phyloP scores from a whole-genome alignment of 257 asterid genomes.

The Rubia yunnanensis region DNA sequence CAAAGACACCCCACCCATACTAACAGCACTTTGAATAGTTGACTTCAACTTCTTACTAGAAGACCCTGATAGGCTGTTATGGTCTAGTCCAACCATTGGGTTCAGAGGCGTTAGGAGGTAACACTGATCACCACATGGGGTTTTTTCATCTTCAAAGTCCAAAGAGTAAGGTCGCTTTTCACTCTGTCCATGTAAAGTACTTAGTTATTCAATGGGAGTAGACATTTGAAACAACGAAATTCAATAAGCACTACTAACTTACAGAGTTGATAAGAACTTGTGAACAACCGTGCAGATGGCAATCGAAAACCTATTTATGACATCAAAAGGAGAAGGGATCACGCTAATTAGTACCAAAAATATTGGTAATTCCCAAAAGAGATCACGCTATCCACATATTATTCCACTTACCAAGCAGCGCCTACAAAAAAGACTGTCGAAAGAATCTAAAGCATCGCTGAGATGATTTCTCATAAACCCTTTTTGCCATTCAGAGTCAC shows the following conservation, averaged over 20 bases:
- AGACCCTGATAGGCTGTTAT: slow-evolving; percentile 29
- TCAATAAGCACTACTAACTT: slow-evolving; percentile 25
- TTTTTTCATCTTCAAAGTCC: slow-evolving; percentile 57
- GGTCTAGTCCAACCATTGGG: slow-evolving; percentile 18
- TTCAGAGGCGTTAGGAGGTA: slow-evolving; percentile 30
- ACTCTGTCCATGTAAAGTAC: slow-evolving; percentile 37
- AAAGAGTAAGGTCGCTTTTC: slow-evolving; percentile 51
- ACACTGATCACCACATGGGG: slow-evolving; percentile 80
- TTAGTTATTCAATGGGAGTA: slow-evolving; percentile 15
- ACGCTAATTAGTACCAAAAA: slow-evolving; percentile 3
- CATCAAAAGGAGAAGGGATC: slow-evolving; percentile 11
- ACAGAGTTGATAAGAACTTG: slow-evolving; percentile 59
- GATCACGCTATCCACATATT: not conserved
- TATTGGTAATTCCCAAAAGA: not conserved
- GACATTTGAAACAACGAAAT: slow-evolving; percentile 3
- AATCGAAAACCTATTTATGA: slow-evolving; percentile 67
- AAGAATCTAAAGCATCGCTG: slow-evolving; percentile 71
- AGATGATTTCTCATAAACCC: slow-evolving; percentile 54
- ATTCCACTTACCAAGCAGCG: slow-evolving; percentile 81
- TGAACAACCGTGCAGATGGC: slow-evolving; percentile 88
- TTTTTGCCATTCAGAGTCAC: slow-evolving; percentile 29
- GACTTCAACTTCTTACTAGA: slow-evolving; percentile 40
- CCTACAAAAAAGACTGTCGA: slow-evolving; percentile 89
- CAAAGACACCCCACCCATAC: slow-evolving; percentile 19
- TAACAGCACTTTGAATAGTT: slow-evolving; percentile 11